phyloP scores from a whole-genome alignment of 495 filamentous ascomycete genomes.

The Extremus antarcticus region DNA sequence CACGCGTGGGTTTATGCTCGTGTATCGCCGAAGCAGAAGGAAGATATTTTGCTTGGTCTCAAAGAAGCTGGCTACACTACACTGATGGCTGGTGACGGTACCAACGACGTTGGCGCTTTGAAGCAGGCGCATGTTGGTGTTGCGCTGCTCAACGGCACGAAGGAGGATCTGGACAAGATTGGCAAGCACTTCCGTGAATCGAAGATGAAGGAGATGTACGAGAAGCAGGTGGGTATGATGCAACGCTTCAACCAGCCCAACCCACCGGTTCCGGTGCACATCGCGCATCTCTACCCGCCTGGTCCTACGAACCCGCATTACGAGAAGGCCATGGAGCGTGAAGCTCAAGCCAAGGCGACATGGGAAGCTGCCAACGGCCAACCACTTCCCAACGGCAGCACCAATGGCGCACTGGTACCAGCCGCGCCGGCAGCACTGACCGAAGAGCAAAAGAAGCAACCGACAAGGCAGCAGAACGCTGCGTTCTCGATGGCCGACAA shows the following conservation, averaged over 20 bases:
- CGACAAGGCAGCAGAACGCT: constrained; percentile 44
- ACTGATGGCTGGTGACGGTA: constrained; percentile 97
- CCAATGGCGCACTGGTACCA: constrained; percentile 43
- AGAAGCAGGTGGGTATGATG: constrained; percentile 89
- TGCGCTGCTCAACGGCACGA: constrained; percentile 88
- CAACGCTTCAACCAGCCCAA: constrained; percentile 81
- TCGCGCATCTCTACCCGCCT: constrained; percentile 90
- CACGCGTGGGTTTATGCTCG: constrained; percentile 97
- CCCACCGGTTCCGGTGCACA: constrained; percentile 78
- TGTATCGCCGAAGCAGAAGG: constrained; percentile 97
- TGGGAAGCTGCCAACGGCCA: constrained; percentile 24
- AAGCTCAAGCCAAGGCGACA: constrained; percentile 59
- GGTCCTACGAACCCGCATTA: constrained; percentile 92
- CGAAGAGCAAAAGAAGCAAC: constrained; percentile 42
- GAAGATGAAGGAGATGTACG: constrained; percentile 97
- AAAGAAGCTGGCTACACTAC: constrained; percentile 97
- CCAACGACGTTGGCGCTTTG: constrained; percentile 93
- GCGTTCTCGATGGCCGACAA: constrained; percentile 77
- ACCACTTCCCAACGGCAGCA: constrained; percentile 36
- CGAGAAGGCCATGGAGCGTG: constrained; percentile 78
- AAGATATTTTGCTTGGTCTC: constrained; percentile 90
- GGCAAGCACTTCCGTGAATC: constrained; percentile 84
- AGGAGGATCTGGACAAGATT: constrained; percentile 81
- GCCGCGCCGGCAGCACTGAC: background rate
- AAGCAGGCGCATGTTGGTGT: constrained; percentile 98